These are phyloP conservation scores for Craterostigma plantagineum DNA, from an alignment of 257 asterid genomes.

Conservation along the genomic window DNA sequence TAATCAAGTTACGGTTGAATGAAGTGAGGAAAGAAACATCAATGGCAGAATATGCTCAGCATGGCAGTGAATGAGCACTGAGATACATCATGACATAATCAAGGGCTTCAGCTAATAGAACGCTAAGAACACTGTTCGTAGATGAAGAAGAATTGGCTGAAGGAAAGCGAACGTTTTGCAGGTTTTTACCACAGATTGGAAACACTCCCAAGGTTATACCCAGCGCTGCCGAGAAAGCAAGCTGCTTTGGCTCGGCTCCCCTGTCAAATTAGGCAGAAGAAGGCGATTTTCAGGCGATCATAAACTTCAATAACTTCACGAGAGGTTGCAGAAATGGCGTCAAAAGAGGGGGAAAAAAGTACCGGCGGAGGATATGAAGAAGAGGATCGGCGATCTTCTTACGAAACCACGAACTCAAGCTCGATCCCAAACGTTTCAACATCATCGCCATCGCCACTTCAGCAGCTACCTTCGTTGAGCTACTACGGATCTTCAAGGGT, in stretches of 20 bases:
- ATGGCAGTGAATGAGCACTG: too few relatives aligned
- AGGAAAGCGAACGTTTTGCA: constrained; percentile 1
- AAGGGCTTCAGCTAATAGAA: too few relatives aligned
- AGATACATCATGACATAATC: not conserved
- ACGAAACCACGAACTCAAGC: constrained; percentile 36
- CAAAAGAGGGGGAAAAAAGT: not conserved
- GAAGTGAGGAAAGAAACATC: constrained; percentile 4
- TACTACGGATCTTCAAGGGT: too few relatives aligned
- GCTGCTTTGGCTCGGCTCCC: constrained; percentile 85
- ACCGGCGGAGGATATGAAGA: constrained; percentile 63
- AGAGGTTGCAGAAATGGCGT: not conserved
- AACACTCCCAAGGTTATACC: constrained; percentile 73
- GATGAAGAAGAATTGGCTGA: not conserved
- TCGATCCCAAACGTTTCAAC: constrained; percentile 24
- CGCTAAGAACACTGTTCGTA: too few relatives aligned
- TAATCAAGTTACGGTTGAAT: constrained; percentile 10
- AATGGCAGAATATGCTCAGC: not conserved
- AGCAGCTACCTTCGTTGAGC: too few relatives aligned
- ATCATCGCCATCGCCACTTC: not conserved
- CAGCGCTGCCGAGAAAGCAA: constrained; percentile 80
- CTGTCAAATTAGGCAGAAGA: constrained; percentile 14
- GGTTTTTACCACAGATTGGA: constrained; percentile 74
- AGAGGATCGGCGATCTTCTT: constrained; percentile 60
- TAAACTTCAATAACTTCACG: not conserved
- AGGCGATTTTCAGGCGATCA: not conserved